Evolutionary conservation across 1,139 yeast species (phyloP).

Genomic region (Kodamaea arcana): DNA sequence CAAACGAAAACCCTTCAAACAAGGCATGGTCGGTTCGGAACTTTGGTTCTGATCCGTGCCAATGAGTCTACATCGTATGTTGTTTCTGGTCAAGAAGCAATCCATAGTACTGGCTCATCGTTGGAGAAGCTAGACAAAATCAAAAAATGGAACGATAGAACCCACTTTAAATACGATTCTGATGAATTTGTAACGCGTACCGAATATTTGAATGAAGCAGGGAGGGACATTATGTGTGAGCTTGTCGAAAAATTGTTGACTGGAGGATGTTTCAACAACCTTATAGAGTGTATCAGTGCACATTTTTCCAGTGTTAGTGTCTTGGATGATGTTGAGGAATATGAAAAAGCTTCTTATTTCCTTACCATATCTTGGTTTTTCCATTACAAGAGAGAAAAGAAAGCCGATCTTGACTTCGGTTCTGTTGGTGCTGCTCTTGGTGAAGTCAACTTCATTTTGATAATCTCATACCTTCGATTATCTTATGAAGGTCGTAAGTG

Average conservation of each 20-base stretch:
- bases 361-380: constrained; percentile 71
- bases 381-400: constrained; percentile 25
- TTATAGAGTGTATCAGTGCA: constrained; percentile 52
- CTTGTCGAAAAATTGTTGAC: constrained; percentile 51
- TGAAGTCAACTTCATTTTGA: constrained; percentile 59
- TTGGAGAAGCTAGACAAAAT: constrained; percentile 59
- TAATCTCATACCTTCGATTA: constrained; percentile 53
- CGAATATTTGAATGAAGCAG: constrained; percentile 8
- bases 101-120: constrained; percentile 36
- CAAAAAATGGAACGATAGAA: constrained; percentile 60
- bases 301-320: constrained; percentile 39
- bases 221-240: constrained; percentile 37
- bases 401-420: constrained; percentile 42
- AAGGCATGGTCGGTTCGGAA: constrained; percentile 90
- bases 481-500: constrained; percentile 49
- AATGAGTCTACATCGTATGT: constrained; percentile 60
- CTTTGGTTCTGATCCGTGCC: constrained; percentile 66
- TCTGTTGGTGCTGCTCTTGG: constrained; percentile 65
- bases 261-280: constrained; percentile 72
- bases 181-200: constrained; percentile 31
- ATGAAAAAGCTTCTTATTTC: constrained; percentile 48
- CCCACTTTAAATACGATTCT: constrained; percentile 41
- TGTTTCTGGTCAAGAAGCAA: constrained; percentile 69
- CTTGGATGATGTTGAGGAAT: constrained; percentile 29
- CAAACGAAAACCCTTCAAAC: constrained; percentile 55